Percentiles rank a stretch among this genome's conserved stretches.
phyloP scores from a whole-genome alignment of 345 rosid species.

The Triadica sebifera region DNA sequence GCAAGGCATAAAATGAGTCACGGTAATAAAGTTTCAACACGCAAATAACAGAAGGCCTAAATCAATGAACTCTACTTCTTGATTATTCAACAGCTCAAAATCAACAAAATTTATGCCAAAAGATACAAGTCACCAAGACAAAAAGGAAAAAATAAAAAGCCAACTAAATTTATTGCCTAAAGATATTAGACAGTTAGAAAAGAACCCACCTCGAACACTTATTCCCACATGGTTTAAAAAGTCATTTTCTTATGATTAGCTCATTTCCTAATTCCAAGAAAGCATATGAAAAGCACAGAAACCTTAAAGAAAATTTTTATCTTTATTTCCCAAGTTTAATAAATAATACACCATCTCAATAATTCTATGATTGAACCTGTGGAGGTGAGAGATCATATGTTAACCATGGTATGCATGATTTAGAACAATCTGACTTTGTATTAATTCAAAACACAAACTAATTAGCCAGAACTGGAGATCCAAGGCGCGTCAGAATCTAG shows the following conservation, averaged over 20 bases:
- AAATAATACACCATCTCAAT: no score
- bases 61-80: not conserved
- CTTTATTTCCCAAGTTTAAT: not conserved
- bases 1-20: slow-evolving; percentile 7
- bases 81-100: not conserved
- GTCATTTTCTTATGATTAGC: no score
- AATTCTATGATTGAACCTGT: no score
- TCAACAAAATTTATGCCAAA: not conserved
- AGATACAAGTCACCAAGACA: not conserved
- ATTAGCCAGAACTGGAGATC: not conserved
- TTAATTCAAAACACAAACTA: not conserved
- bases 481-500: not conserved
- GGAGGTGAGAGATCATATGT: no score
- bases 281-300: not conserved
- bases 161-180: not conserved
- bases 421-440: not conserved
- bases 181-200: not conserved
- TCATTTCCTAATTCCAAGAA: not conserved
- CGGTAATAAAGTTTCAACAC: not conserved
- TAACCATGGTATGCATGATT: no score
- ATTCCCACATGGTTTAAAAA: not conserved
- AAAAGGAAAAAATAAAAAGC: not conserved
- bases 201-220: not conserved
- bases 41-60: not conserved
- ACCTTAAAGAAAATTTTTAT: not conserved